Base-by-base conservation (phyloP, 139 green algal species). In the Volvox africanus region DNA sequence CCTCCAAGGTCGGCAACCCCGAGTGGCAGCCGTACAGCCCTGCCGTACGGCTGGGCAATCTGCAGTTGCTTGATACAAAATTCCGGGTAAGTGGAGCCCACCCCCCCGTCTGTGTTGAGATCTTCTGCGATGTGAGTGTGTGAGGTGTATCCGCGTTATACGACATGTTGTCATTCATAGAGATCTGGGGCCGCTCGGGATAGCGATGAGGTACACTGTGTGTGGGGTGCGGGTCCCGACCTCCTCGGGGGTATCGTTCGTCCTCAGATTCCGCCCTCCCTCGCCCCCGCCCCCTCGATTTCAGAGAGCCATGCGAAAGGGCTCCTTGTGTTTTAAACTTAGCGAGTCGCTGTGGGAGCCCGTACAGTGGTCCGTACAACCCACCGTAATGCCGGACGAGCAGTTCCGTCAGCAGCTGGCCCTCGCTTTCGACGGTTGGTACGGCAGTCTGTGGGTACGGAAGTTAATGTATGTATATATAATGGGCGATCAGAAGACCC, bases 1-100 rank as follows among this genome's bases (percentile, higher is more conserved):
- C 32, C 11, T n/a, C 30, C 79, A 93, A 92, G 80, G 89, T 90
- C 69, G 20, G 5, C 33, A 35, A 89, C 86, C 76, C 86, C 33
- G 21, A 30, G 9, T 94, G 92, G 92, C 75, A 93, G 89, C 92
- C 92, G 36, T 94, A 93, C 92, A 91, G 68, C 6, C 92, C 92
- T 9, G 71, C 26, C 1, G 33, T 22, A 18, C 80, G 92, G 0
- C 81, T 94, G 26, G 61, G 61, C 50, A 93, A 93, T 90, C 86
- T 94, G 20, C 77, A 89, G 26, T 50, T 91, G 62, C 81, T 94
- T 33, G 35, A 82, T n/a, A 88, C 92, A 65, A 86, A 79, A 21
- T 94, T 94, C 87, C 22, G 77, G 92, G 79, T 92, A 55, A 16
- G 80, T 32, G 71, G 71, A 30, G 5, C 24, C 24, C 24, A 9